Evolutionary conservation across 1,139 yeast genomes (phyloP).

Genomic region (Sugiyamaella paludigena): DNA sequence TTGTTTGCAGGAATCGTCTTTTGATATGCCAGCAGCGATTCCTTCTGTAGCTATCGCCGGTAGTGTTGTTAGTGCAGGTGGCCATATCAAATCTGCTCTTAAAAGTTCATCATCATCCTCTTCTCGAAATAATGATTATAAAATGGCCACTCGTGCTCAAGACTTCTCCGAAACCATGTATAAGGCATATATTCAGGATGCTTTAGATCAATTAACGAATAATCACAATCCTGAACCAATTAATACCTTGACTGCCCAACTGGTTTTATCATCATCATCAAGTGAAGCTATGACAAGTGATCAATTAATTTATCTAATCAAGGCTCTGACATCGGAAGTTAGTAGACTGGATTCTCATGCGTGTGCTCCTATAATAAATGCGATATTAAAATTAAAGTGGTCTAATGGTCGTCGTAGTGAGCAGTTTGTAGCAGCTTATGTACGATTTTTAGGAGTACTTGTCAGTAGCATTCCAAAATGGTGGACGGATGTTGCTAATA

Average conservation of each 20-base stretch:
- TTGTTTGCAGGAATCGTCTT: no score
- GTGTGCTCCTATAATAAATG: constrained; percentile 46
- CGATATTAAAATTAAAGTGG: constrained; percentile 61
- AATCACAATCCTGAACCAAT: constrained; percentile 44
- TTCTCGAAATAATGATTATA: not conserved
- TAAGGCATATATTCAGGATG: constrained; percentile 61
- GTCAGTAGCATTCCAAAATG: constrained; percentile 87
- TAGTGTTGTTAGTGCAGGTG: no score
- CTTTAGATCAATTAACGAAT: constrained; percentile 65
- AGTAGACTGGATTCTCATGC: constrained; percentile 49
- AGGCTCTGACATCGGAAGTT: constrained; percentile 50
- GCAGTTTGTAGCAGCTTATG: constrained; percentile 49
- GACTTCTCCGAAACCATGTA: constrained; percentile 34
- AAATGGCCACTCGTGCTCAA: not conserved
- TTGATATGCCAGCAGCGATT: no score
- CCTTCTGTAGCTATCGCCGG: no score
- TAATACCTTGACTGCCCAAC: constrained; percentile 46
- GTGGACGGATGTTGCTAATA: constrained; percentile 76
- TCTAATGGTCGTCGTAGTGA: constrained; percentile 43
- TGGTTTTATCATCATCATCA: constrained; percentile 43
- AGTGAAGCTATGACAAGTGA: constrained; percentile 44
- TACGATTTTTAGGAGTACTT: constrained; percentile 70
- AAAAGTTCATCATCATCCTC: not conserved
- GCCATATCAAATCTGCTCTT: constrained; percentile 6
- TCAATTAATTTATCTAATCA: constrained; percentile 46